Base-by-base conservation (phyloP, 768 basidiomycete genomes). In the Rhodotorula babjevae region DNA sequence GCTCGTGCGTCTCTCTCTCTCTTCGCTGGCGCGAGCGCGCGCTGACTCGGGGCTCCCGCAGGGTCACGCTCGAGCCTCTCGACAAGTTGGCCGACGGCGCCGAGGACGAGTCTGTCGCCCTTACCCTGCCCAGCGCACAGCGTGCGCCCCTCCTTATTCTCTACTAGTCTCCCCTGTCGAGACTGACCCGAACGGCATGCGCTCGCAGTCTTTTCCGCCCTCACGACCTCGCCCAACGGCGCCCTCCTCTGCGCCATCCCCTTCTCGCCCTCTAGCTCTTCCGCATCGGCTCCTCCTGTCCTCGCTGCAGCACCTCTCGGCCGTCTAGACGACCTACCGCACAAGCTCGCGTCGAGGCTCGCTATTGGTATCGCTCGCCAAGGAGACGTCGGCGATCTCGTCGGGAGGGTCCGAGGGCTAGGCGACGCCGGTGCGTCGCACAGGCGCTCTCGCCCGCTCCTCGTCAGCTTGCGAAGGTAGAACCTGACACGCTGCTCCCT, bases 171-270 rank as follows among this genome's bases (percentile, higher is more conserved):
- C 12, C 46, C 33, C 16, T 23, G 8, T 5, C 27, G 27, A 36
- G 2, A 33, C 36, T 36, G 36, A 36, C 19, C 18, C 2, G 36
- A n/a, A n/a, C n/a, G n/a, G n/a, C n/a, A n/a, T 0, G 3, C 18
- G 31, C 14, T 4, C 23, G 15, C 70, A 71, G 70, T 65, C 40
- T 67, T 63, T 40, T 25, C 33, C 1, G 9, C 47, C 0, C 29
- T 64, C n/a, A 15, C 36, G 36, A n/a, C 42, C 46, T 71, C 70
- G 0, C 55, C 70, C 0, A 58, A 58, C 58, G 65, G 70, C 47
- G 70, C 53, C 1, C 44, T 65, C 31, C 19, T 67, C 61, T 67
- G 60, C 65, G 65, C 53, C 0, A 46, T 60, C 5, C 61, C 69
- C 29, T 65, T 55, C 52, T 40, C 50, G n/a, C 19, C 59, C n/a